Conservation (phyloP, 768 basidiomycete species). For the Clavaria fumosa region DNA sequence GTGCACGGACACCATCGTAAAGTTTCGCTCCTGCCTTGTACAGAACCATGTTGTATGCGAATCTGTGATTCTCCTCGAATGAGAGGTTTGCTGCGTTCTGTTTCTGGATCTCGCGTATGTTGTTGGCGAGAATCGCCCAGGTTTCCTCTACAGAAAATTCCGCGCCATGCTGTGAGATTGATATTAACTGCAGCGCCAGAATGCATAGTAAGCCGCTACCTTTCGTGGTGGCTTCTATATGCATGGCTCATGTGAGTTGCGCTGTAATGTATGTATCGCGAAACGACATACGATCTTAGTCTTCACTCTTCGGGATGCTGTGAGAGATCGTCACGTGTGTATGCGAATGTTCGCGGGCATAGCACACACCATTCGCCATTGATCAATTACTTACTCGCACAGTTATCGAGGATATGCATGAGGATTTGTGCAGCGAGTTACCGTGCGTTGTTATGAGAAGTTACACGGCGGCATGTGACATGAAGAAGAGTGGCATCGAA, state of each 20-base stretch:
- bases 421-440: neutral
- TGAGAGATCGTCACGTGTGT: slow-evolving; percentile 1
- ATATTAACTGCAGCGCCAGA: neutral
- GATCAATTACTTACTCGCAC: too few relatives aligned
- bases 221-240: slow-evolving; percentile 34
- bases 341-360: too few relatives aligned
- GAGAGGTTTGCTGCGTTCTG: slow-evolving; percentile 83
- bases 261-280: neutral
- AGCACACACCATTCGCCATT: slow-evolving; percentile 17
- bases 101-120: slow-evolving; percentile 89
- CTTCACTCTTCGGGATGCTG: slow-evolving; percentile 23
- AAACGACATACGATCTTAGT: slow-evolving; percentile 30
- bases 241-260: neutral
- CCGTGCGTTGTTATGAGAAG: too few relatives aligned
- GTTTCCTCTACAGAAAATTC: slow-evolving; percentile 70
- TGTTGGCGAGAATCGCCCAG: slow-evolving; percentile 65
- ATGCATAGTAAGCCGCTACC: slow-evolving; percentile 15
- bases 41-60: slow-evolving; percentile 89
- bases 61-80: slow-evolving; percentile 88
- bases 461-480: too few relatives aligned
- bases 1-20: slow-evolving; percentile 68
- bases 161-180: slow-evolving; percentile 41
- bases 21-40: slow-evolving; percentile 71
- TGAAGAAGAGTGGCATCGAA: too few relatives aligned
- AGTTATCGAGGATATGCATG: neutral